Evolutionary conservation across 495 filamentous ascomycete genomes (phyloP).

Genomic region (Cenococcum geophilum): DNA sequence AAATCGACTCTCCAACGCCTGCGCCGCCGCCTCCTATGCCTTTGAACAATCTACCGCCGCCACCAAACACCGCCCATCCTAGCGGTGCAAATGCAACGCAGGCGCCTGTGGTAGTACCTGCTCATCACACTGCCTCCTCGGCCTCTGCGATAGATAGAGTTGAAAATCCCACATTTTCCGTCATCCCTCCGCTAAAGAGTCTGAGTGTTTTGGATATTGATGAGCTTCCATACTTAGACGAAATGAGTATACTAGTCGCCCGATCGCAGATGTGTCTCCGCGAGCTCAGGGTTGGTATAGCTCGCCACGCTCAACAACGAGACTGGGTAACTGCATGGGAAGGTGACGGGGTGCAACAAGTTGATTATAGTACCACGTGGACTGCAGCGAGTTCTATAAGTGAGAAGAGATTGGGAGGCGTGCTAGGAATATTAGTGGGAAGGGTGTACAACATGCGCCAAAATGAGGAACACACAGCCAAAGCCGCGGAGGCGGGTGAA

Average conservation of each 20-base stretch:
- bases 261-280: constrained; percentile 60
- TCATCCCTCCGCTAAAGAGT: constrained; percentile 73
- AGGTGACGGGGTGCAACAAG: constrained; percentile 50
- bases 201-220: constrained; percentile 85
- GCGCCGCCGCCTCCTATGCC: constrained; percentile 32
- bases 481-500: constrained; percentile 9
- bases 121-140: constrained; percentile 29
- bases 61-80: constrained; percentile 22
- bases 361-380: constrained; percentile 45
- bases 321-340: constrained; percentile 61
- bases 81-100: constrained; percentile 21
- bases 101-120: constrained; percentile 20
- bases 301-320: constrained; percentile 49
- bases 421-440: constrained; percentile 65
- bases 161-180: constrained; percentile 81
- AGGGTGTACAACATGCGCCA: constrained; percentile 58
- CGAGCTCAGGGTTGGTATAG: constrained; percentile 77
- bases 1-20: constrained; percentile 36
- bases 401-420: constrained; percentile 54
- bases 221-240: constrained; percentile 79
- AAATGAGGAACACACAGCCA: constrained; percentile 25
- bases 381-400: constrained; percentile 31
- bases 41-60: constrained; percentile 33
- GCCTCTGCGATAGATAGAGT: constrained; percentile 47
- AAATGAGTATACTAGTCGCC: constrained; percentile 76